Percentiles rank a stretch among this genome's conserved stretches.
phyloP scores from a whole-genome alignment of 345 rosid species.

The Luvunga scandens region DNA sequence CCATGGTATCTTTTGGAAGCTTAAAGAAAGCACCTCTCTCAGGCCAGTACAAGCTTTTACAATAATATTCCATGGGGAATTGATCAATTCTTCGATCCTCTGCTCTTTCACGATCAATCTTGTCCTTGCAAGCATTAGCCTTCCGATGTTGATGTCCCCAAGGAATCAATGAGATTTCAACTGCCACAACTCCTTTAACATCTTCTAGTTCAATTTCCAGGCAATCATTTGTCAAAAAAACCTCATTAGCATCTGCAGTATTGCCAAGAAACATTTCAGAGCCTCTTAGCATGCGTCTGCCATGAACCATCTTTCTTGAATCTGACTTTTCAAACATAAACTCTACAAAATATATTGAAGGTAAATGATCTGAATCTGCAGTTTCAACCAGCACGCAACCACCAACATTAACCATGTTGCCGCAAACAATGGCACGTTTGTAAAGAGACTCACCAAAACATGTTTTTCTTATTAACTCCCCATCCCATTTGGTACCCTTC shows the following conservation, averaged over 20 bases:
- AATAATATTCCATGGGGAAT: slow-evolving; percentile 45
- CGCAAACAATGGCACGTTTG: slow-evolving; percentile 41
- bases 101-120: slow-evolving; percentile 43
- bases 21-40: slow-evolving; percentile 62
- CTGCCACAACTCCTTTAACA: slow-evolving; percentile 33
- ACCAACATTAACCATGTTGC: slow-evolving; percentile 45
- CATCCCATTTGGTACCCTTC: slow-evolving; percentile 50
- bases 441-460: slow-evolving; percentile 47
- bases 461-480: slow-evolving; percentile 36
- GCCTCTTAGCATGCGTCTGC: slow-evolving; percentile 46
- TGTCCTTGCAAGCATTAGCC: slow-evolving; percentile 36
- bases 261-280: slow-evolving; percentile 52
- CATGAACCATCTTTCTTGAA: slow-evolving; percentile 56
- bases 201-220: slow-evolving; percentile 39
- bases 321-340: slow-evolving; percentile 54
- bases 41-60: slow-evolving; percentile 59
- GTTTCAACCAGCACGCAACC: slow-evolving; percentile 36
- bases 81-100: slow-evolving; percentile 48
- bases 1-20: slow-evolving; percentile 42
- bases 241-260: slow-evolving; percentile 61
- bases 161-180: slow-evolving; percentile 44
- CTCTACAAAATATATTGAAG: slow-evolving; percentile 56
- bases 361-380: slow-evolving; percentile 35
- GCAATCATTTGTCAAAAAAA: slow-evolving; percentile 57
- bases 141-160: slow-evolving; percentile 70